These are phyloP conservation scores for Anacardium occidentale DNA, from an alignment of 345 rosid species.

Conservation along the genomic window DNA sequence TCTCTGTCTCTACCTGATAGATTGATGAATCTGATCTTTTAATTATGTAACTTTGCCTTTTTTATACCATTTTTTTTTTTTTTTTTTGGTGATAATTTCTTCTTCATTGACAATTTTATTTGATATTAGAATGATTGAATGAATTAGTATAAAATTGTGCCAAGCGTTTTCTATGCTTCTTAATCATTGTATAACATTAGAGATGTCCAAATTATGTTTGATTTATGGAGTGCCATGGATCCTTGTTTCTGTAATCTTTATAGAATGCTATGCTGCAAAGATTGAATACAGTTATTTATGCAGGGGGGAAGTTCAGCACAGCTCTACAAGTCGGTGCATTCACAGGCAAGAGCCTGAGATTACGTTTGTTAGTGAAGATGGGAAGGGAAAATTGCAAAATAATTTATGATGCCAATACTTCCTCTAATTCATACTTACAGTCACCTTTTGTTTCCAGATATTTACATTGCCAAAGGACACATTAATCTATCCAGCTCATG, in stretches of 20 bases:
- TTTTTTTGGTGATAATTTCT: not conserved
- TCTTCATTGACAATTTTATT: not conserved
- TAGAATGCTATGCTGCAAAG: not conserved
- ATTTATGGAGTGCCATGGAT: not conserved
- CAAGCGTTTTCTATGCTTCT: not conserved
- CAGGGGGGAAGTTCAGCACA: slow-evolving; percentile 90
- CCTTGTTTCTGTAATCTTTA: not conserved
- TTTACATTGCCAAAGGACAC: slow-evolving; percentile 85
- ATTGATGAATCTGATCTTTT: not conserved
- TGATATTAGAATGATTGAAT: not conserved
- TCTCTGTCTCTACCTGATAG: not conserved
- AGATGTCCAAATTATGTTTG: not conserved
- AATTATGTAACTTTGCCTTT: not conserved
- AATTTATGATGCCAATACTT: not conserved
- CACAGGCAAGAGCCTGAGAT: slow-evolving; percentile 58
- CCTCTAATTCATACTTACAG: not conserved
- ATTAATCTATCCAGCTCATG: slow-evolving; percentile 87
- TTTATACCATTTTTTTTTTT: not conserved
- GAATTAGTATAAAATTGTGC: not conserved
- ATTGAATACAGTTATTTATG: slow-evolving; percentile 3
- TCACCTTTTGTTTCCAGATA: slow-evolving; percentile 48
- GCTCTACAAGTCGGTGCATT: slow-evolving; percentile 86
- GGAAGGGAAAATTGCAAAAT: not conserved
- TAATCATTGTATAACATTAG: not conserved
- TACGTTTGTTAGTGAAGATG: not conserved